Evolutionary conservation across 495 filamentous ascomycete genomes (phyloP), one percentile per base, ranked within the genome.

Genomic region (Terfezia claveryi): DNA sequence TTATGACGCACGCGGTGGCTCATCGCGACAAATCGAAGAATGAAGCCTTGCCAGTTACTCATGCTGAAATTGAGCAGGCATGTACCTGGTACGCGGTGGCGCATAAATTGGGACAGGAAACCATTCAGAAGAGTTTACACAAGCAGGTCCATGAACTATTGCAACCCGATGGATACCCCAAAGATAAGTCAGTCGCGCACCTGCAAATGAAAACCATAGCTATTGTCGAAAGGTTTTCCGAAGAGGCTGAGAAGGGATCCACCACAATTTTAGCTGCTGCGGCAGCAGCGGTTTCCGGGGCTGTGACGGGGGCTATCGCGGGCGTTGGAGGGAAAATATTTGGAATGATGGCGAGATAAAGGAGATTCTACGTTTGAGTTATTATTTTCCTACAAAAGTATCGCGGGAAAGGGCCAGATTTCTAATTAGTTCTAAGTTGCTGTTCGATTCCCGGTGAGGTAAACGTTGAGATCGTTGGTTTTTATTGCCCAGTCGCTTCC

Each of bases 161-260:
- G 16, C 14, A 17, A 14, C 16, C 36, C 2, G 49, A 56, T 23
- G 46, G 57, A 23, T 38, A 46, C 6, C 57, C 57, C 23, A 61
- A 50, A 16, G 56, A 55, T 16, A 53, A 53, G 4, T 61, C 56
- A 2, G 50, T 61, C 11, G 53, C 52, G 10, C 49, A 44, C 12
- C 27, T 61, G 2, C 58, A 61, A 37, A 61, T 61, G 59, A 54
- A 56, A 49, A 8, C 56, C 8, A 52, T 61, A 9, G 59, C 59
- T 11, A 50, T 52, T 16, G 54, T 61, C 32, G 57, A 61, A 23
- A 14, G 0, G 41, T 32, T 32, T 32, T 7, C 27, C 27, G 27
- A 32, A 0, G 2, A 32, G 7, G 27, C 27, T 32, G 27, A 32
- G 27, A 32, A 32, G 27, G 27, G 4, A 32, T 32, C 27, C 27